Evolutionary conservation across 2,329 filamentous ascomycete genomes (phyloP), one percentile per base, ranked within the genome.

Genomic region (Achaetomium macrosporum): DNA sequence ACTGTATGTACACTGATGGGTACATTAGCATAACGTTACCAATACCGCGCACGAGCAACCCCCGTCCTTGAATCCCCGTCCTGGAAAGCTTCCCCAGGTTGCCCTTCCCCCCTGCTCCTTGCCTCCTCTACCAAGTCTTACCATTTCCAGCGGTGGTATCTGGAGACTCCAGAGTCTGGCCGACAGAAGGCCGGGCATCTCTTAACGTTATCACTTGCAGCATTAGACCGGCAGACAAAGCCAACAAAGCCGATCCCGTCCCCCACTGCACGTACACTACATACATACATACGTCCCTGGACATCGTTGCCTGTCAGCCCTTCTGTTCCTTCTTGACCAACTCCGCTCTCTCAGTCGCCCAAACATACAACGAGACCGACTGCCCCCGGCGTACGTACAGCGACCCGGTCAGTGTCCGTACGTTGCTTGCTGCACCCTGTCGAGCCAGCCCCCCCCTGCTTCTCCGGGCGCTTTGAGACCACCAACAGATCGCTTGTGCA

Each of bases 401-500:
- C 51, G 54, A 56, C 58, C 54, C 51, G 43, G 43, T 49, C 51
- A 50, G 55, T 54, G 29, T 41, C 45, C 40, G 30, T 52, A 50
- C 42, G 46, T 54, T 59, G 47, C 48, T 39, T 40, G 47, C 53
- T 57, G 48, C 48, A 51, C 47, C 58, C 31, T 46, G 49, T 44
- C 53, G 25, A 51, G 30, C 52, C 50, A 17, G 9, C 33, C 17
- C 52, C 44, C 52, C 44, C 42, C 46, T 42, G 36, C 30, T 39
- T 25, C 43, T 41, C 49, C 25, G 19, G 42, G 42, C 42, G 29
- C 47, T 29, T 42, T 48, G 50, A 54, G 52, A 61, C 57, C 36
- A 49, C 54, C 58, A 59, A 60, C 58, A 52, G 57, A 57, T 60
- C 60, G 55, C 42, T 53, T 55, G 56, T 51, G 56, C 58, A 57